phyloP scores from a whole-genome alignment of 139 green algal species.

The Volvox reticuliferus region DNA sequence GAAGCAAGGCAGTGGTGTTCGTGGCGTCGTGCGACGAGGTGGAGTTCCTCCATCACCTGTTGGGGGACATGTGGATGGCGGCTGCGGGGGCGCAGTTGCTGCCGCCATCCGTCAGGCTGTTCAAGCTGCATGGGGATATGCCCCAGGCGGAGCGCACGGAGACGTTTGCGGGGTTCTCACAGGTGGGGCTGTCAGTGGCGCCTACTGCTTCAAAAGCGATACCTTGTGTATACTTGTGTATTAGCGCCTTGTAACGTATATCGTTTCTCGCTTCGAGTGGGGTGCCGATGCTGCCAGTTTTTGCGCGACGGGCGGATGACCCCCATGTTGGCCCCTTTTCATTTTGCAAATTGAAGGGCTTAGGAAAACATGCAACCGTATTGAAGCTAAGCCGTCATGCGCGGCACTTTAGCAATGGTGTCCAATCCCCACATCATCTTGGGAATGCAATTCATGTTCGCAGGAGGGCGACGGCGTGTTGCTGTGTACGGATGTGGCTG shows the following conservation, averaged over 20 bases:
- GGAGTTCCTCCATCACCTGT: slow-evolving; percentile 84
- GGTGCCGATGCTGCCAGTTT: no score
- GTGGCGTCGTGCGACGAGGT: slow-evolving; percentile 92
- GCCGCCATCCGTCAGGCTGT: slow-evolving; percentile 58
- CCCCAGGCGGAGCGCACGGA: slow-evolving; percentile 82
- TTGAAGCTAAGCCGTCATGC: no score
- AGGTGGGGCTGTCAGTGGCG: slow-evolving; percentile 40
- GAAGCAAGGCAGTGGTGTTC: slow-evolving; percentile 92
- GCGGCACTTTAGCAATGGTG: no score
- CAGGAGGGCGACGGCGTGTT: slow-evolving; percentile 44
- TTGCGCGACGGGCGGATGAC: no score
- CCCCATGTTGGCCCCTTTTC: no score
- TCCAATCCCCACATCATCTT: no score
- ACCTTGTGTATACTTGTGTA: no score
- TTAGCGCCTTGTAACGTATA: no score
- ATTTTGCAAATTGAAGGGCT: no score
- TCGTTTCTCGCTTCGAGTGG: no score
- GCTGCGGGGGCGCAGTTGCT: slow-evolving; percentile 57
- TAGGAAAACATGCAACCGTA: no score
- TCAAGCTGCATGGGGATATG: slow-evolving; percentile 96
- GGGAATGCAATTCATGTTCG: not conserved
- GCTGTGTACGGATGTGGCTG: slow-evolving; percentile 71
- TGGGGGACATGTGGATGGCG: slow-evolving; percentile 56
- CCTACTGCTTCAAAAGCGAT: no score
- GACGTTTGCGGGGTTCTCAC: slow-evolving; percentile 81